These are phyloP conservation scores for Prunus persica DNA, from an alignment of 306 rosid genomes.

Conservation along the genomic window Prunus_persica_NCBIv2 NC_034012.1:1761001-1761500, in stretches of 20 bases:
- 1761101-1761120: constrained; percentile 56
- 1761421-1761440: not conserved
- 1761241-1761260: constrained; percentile 77
- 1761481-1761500: not conserved
- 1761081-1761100: constrained; percentile 64
- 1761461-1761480: not conserved
- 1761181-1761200: constrained; percentile 45
- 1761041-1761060: constrained; percentile 72
- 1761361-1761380: constrained; percentile 62
- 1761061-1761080: constrained; percentile 65
- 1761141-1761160: constrained; percentile 72
- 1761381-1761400: constrained; percentile 84
- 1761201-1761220: constrained; percentile 57
- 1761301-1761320: constrained; percentile 69
- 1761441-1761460: not conserved
- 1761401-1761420: constrained; percentile 13
- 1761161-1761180: constrained; percentile 58
- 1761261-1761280: constrained; percentile 51
- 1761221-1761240: constrained; percentile 62
- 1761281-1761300: constrained; percentile 58
- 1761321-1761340: constrained; percentile 60
- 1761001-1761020: constrained; percentile 55
- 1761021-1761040: constrained; percentile 63
- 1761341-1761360: constrained; percentile 58
- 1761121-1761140: constrained; percentile 56